Conservation (phyloP, 257 asterid genomes). For the Primulina eburnea region DNA sequence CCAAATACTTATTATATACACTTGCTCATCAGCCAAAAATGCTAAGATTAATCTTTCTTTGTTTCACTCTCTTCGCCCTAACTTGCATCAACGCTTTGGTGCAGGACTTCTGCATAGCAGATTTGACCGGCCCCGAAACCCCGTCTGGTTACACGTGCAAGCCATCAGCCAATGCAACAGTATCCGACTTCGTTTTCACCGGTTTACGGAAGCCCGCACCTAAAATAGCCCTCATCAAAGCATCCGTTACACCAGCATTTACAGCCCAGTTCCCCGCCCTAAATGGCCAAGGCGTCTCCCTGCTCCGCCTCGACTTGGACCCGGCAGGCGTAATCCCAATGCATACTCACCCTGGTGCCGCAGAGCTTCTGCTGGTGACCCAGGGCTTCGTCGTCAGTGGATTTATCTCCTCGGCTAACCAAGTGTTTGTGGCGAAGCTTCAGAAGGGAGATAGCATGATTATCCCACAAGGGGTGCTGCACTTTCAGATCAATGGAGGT, state of each 20-base stretch:
- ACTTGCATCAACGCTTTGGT: slow-evolving; percentile 43
- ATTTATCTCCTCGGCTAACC: slow-evolving; percentile 54
- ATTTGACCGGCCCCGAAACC: slow-evolving; percentile 41
- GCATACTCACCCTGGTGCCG: slow-evolving; percentile 81
- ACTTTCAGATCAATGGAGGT: slow-evolving; percentile 65
- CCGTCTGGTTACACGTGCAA: slow-evolving; percentile 78
- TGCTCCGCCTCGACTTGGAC: slow-evolving; percentile 65
- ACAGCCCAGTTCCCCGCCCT: slow-evolving; percentile 67
- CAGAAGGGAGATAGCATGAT: slow-evolving; percentile 61
- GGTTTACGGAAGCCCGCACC: slow-evolving; percentile 53
- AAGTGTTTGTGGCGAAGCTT: slow-evolving; percentile 52
- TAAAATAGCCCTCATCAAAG: slow-evolving; percentile 66
- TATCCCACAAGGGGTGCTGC: slow-evolving; percentile 66
- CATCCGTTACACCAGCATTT: slow-evolving; percentile 64
- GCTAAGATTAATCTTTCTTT: slow-evolving; percentile 33
- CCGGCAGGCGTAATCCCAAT: slow-evolving; percentile 58
- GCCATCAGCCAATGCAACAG: slow-evolving; percentile 42
- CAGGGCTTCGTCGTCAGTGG: slow-evolving; percentile 48
- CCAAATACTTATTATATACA: too few relatives aligned
- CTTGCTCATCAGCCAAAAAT: slow-evolving; percentile 19
- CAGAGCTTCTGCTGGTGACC: slow-evolving; percentile 48
- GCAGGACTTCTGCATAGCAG: slow-evolving; percentile 70
- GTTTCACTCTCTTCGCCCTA: slow-evolving; percentile 28
- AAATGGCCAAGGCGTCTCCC: slow-evolving; percentile 71
- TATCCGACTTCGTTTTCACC: slow-evolving; percentile 45